These are phyloP conservation scores for Arthrobotrys megalospora DNA, from an alignment of 2,329 filamentous ascomycete genomes.

Conservation along the genomic window DNA sequence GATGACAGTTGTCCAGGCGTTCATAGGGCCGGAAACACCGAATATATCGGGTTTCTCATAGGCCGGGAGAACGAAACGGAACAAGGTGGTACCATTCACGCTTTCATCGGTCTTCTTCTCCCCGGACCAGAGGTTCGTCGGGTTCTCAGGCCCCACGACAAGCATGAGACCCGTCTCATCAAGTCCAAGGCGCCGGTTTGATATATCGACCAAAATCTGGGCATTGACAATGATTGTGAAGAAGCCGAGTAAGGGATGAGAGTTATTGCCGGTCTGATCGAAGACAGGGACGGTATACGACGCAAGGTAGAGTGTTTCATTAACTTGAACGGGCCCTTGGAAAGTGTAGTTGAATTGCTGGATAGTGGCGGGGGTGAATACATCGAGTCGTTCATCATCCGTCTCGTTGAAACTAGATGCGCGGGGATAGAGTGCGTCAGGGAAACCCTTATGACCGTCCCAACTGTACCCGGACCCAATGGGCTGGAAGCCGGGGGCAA, in stretches of 20 bases:
- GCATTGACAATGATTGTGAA: slow-evolving; percentile 84
- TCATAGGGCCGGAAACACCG: slow-evolving; percentile 74
- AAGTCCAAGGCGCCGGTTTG: slow-evolving; percentile 62
- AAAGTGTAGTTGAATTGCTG: slow-evolving; percentile 71
- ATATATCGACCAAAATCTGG: slow-evolving; percentile 64
- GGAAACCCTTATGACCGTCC: slow-evolving; percentile 71
- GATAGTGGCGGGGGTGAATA: slow-evolving; percentile 65
- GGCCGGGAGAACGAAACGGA: slow-evolving; percentile 75
- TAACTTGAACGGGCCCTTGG: slow-evolving; percentile 81
- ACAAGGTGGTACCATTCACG: slow-evolving; percentile 45
- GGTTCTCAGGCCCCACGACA: slow-evolving; percentile 63
- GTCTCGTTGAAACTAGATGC: slow-evolving; percentile 53
- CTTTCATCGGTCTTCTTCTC: slow-evolving; percentile 38
- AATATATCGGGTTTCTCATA: slow-evolving; percentile 67
- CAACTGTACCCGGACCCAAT: slow-evolving; percentile 66
- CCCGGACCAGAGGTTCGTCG: slow-evolving; percentile 62
- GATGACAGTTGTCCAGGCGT: slow-evolving; percentile 75
- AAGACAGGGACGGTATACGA: slow-evolving; percentile 86
- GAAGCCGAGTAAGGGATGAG: slow-evolving; percentile 77
- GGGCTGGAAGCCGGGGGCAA: slow-evolving; percentile 65
- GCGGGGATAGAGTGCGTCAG: slow-evolving; percentile 70
- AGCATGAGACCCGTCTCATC: slow-evolving; percentile 63
- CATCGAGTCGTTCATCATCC: slow-evolving; percentile 58
- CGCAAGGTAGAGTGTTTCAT: slow-evolving; percentile 80
- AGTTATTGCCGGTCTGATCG: slow-evolving; percentile 69